Conservation (phyloP, 2,329 filamentous ascomycete species). For the Hawksworthiomyces lignivorus region DNA sequence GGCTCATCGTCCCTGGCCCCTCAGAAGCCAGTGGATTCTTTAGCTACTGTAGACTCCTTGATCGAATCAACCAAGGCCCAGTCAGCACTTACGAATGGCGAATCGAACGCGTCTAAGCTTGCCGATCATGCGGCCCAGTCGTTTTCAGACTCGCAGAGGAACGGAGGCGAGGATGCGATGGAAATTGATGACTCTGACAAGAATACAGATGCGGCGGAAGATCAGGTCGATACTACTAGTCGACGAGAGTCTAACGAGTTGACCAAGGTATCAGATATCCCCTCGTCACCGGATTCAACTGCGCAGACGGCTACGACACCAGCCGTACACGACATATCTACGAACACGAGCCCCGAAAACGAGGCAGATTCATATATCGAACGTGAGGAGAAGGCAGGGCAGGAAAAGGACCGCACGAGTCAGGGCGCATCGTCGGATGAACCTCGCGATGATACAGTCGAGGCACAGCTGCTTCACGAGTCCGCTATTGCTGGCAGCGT, state of each 20-base stretch:
- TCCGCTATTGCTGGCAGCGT: conserved; percentile 24
- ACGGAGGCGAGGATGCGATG: background rate
- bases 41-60: too few species aligned
- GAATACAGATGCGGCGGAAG: background rate
- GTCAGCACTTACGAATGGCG: too few species aligned
- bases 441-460: conserved; percentile 21
- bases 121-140: too few species aligned
- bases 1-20: too few species aligned
- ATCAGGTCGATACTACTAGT: background rate
- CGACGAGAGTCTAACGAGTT: background rate
- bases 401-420: conserved; percentile 18
- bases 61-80: too few species aligned
- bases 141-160: too few species aligned
- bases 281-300: conserved; percentile 57
- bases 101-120: too few species aligned
- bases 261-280: conserved; percentile 28
- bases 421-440: conserved; percentile 1
- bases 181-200: conserved; percentile 1
- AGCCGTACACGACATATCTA: conserved; percentile 57
- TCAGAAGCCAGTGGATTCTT: too few species aligned
- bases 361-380: conserved; percentile 52
- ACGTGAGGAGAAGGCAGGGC: conserved; percentile 31
- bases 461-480: conserved; percentile 39
- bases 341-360: conserved; percentile 67
- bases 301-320: conserved; percentile 68